A percentile compares a stretch with the other conserved stretches of the same genome.
Evolutionary conservation across 345 rosid species (phyloP).

Genomic region (Brassica nigra): DNA sequence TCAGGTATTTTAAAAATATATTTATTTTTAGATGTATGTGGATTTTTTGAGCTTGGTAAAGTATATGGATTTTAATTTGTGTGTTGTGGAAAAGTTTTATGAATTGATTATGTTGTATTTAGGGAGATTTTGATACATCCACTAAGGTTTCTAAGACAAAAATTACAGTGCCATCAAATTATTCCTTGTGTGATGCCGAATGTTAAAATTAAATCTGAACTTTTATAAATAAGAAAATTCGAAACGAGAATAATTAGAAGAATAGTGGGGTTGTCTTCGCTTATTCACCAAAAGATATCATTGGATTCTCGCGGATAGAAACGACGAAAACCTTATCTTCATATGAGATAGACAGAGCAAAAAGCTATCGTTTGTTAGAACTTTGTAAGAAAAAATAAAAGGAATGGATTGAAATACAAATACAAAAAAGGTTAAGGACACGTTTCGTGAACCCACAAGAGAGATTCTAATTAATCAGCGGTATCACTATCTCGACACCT

Average conservation of each 20-base stretch:
- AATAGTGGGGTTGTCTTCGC: slow-evolving; percentile 7
- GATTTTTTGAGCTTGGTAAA: no score
- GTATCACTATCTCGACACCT: slow-evolving; percentile 15
- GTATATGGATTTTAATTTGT: background rate
- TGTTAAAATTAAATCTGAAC: background rate
- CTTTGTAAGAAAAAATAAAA: slow-evolving; percentile 6
- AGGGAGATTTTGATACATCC: background rate
- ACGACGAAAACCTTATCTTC: slow-evolving; percentile 36
- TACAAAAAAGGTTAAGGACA: slow-evolving; percentile 26
- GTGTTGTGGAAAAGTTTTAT: background rate
- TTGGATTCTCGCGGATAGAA: slow-evolving; percentile 34
- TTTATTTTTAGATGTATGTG: background rate
- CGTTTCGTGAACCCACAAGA: slow-evolving; percentile 15
- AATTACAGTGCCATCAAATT: background rate
- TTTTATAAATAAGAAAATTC: background rate
- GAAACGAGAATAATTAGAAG: background rate
- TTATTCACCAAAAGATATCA: slow-evolving; percentile 22
- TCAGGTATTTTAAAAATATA: background rate
- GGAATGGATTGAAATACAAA: background rate
- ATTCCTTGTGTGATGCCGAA: background rate
- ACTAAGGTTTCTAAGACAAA: background rate
- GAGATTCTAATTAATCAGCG: slow-evolving; percentile 37
- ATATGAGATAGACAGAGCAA: slow-evolving; percentile 32
- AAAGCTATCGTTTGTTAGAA: slow-evolving; percentile 31
- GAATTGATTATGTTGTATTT: background rate